Evolutionary conservation across 2,329 filamentous ascomycete genomes (phyloP), one percentile per base, ranked within the genome.

Genomic region (Arthroderma sp.): DNA sequence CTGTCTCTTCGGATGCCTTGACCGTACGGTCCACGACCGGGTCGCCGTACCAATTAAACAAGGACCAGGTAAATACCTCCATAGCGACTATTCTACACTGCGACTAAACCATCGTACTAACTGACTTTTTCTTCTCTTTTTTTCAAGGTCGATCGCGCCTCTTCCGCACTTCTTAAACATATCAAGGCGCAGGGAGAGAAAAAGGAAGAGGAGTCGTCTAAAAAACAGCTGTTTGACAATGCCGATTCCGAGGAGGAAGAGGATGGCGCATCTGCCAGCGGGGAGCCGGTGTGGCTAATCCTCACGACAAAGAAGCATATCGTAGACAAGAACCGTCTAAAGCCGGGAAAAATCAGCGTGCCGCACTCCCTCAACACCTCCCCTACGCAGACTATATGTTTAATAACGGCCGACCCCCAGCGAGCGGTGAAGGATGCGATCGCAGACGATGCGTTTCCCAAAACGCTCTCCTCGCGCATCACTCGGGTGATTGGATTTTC

Each of bases 401-500:
- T 95, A 49, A 93, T 94, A 64, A 86, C 82, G 45, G 85, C 86
- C 54, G 78, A 82, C 53, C 79, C 80, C 1, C 87, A 94, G 72
- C 79, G 87, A 52, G 75, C 78, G 44, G 94, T 91, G 74, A 96
- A 96, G 71, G 82, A 96, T 64, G 74, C 93, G 38, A 74, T 95
- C 51, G 80, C 78, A 42, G 77, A 82, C 45, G 75, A 82, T 36
- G 74, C 78, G 29, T 88, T 86, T 68, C 83, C 83, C 30, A 68
- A 71, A 46, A 72, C 73, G 39, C 72, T 86, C 50, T 71, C 76
- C 56, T 74, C 76, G 59, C 77, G 78, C 54, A 80, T 89, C 58
- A 80, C 78, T 42, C 75, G 80, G 52, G 76, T 98, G 38, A 82
- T 96, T 56, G 86, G 87, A 56, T 69, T 88, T 53, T 74, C 75